phyloP scores from a whole-genome alignment of 306 rosid species.

The Ceratonia siliqua region DNA sequence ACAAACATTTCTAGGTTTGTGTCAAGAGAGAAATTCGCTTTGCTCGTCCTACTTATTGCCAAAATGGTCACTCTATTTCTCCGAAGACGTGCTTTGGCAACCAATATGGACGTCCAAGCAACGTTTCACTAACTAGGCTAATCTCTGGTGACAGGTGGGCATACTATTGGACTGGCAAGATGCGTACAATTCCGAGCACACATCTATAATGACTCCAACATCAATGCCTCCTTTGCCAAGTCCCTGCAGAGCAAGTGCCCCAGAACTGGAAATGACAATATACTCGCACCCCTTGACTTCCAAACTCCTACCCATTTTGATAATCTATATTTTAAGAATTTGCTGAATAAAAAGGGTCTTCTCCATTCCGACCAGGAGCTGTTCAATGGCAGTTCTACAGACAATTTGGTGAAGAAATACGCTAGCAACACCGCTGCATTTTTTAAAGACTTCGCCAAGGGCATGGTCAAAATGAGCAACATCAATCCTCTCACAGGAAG shows the following conservation, averaged over 20 bases:
- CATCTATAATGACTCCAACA: constrained; percentile 55
- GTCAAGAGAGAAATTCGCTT: background rate
- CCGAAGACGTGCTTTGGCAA: background rate
- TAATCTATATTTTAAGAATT: constrained; percentile 51
- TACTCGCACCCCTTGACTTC: constrained; percentile 44
- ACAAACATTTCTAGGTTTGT: background rate
- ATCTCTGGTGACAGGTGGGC: constrained; percentile 45
- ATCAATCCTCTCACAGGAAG: constrained; percentile 56
- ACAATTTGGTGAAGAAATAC: constrained; percentile 43
- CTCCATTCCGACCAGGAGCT: constrained; percentile 68
- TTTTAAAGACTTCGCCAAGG: constrained; percentile 46
- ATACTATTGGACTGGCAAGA: constrained; percentile 60
- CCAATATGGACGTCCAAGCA: background rate
- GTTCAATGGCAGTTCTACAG: constrained; percentile 45
- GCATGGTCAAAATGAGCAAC: constrained; percentile 55
- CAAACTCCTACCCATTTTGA: constrained; percentile 57
- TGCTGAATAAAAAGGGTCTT: constrained; percentile 43
- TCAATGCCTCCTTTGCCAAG: constrained; percentile 49
- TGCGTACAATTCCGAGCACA: constrained; percentile 47
- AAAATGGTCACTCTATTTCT: background rate
- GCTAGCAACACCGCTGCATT: constrained; percentile 34
- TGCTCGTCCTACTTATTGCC: background rate
- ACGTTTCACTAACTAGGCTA: background rate
- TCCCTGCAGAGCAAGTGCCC: constrained; percentile 50
- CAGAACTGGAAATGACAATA: constrained; percentile 43